These are phyloP conservation scores for Begonia peltatifolia DNA, from an alignment of 306 rosid genomes.

Conservation along the genomic window DNA sequence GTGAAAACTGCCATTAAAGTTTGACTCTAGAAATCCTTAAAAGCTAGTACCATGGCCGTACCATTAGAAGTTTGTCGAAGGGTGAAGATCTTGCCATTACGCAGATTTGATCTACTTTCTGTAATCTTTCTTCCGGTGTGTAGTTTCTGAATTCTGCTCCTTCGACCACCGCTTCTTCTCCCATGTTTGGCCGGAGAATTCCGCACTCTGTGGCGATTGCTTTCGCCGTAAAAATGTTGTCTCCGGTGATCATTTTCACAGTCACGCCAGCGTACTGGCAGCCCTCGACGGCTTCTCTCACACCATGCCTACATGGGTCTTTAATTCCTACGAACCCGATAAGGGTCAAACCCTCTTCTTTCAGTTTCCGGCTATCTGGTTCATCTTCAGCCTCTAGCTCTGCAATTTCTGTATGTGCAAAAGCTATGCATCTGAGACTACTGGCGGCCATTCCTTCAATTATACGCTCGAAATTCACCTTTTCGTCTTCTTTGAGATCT, in stretches of 20 bases:
- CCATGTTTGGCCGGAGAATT: constrained; percentile 5
- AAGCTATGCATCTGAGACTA: constrained; percentile 24
- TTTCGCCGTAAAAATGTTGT: constrained; percentile 19
- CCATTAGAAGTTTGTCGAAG: constrained; percentile 21
- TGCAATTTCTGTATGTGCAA: constrained; percentile 18
- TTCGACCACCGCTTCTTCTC: constrained; percentile 12
- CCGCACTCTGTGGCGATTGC: constrained; percentile 23
- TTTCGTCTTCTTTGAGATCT: constrained; percentile 8
- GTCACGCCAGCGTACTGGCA: constrained; percentile 14
- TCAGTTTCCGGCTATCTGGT: neutral
- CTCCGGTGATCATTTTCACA: constrained; percentile 21
- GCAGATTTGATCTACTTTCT: constrained; percentile 18
- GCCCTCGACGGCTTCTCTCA: constrained; percentile 16
- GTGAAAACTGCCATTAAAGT: no score
- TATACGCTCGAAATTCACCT: constrained; percentile 5
- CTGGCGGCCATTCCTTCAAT: constrained; percentile 28
- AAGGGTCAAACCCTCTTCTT: constrained; percentile 12
- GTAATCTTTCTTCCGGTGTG: constrained; percentile 17
- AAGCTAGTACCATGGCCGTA: neutral
- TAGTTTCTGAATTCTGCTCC: constrained; percentile 19
- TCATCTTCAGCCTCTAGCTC: neutral
- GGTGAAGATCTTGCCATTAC: constrained; percentile 31
- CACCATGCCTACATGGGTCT: constrained; percentile 19
- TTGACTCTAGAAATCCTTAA: no score
- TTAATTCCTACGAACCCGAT: constrained; percentile 18